phyloP scores from a whole-genome alignment of 345 rosid species.

The Barbarea vulgaris region DNA sequence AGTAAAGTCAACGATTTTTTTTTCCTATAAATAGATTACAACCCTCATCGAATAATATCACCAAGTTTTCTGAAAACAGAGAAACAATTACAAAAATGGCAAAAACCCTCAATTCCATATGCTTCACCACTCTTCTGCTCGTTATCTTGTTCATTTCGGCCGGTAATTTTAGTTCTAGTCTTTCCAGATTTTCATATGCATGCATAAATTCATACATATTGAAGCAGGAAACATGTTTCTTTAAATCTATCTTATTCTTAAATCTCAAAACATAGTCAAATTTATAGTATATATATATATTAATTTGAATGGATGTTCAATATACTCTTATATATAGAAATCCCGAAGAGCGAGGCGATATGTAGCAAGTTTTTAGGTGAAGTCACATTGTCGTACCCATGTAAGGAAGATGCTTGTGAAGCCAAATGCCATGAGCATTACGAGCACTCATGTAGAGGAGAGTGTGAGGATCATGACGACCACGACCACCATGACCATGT shows the following conservation, averaged over 20 bases:
- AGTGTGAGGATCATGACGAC: slow-evolving; percentile 27
- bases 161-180: background rate
- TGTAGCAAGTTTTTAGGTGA: slow-evolving; percentile 16
- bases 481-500: background rate
- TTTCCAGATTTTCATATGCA: background rate
- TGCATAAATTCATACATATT: background rate
- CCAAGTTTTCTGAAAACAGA: background rate
- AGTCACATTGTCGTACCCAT: background rate
- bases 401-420: slow-evolving; percentile 14
- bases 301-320: background rate
- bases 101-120: slow-evolving; percentile 22
- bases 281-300: background rate
- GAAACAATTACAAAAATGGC: slow-evolving; percentile 22
- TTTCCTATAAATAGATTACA: slow-evolving; percentile 10
- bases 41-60: background rate
- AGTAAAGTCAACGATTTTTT: background rate
- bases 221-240: background rate
- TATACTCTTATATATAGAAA: background rate
- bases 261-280: background rate
- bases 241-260: background rate
- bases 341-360: slow-evolving; percentile 11
- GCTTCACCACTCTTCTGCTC: slow-evolving; percentile 20
- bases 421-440: slow-evolving; percentile 12
- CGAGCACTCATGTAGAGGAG: slow-evolving; percentile 28
- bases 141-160: slow-evolving; percentile 29